These are phyloP conservation scores for Acanthamoeba divionensis DNA, from an alignment of 208 protist species.

Conservation along the genomic window DNA sequence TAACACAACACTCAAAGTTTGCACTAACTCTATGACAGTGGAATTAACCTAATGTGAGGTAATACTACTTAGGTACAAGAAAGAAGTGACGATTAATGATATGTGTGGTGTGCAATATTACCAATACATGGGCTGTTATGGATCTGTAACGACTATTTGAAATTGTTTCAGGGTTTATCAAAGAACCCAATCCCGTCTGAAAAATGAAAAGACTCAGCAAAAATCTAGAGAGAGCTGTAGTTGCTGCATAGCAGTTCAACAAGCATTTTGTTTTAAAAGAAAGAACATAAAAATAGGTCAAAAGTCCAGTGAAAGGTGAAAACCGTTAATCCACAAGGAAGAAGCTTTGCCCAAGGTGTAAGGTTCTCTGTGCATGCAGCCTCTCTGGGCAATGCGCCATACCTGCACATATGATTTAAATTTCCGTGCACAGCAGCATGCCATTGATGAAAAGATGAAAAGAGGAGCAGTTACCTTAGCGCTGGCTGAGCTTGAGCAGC, in stretches of 20 bases:
- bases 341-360: slow-evolving; percentile 75
- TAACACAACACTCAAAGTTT: slow-evolving; percentile 25
- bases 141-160: slow-evolving; percentile 16
- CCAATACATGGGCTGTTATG: slow-evolving; percentile 1
- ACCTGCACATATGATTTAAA: slow-evolving; percentile 36
- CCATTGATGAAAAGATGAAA: neutral
- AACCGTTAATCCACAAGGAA: slow-evolving; percentile 67
- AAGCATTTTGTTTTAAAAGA: no score
- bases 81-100: neutral
- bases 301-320: neutral
- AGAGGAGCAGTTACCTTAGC: slow-evolving; percentile 4
- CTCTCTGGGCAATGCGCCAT: slow-evolving; percentile 70
- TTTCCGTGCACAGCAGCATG: neutral
- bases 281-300: neutral
- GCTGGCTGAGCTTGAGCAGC: neutral
- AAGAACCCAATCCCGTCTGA: neutral
- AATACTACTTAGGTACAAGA: neutral
- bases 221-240: neutral
- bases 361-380: slow-evolving; percentile 77
- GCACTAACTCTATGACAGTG: neutral
- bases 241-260: no score
- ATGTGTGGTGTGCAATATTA: neutral
- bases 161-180: slow-evolving; percentile 2
- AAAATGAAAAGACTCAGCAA: neutral
- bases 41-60: neutral